Base-by-base conservation (phyloP, 1,139 yeast genomes). In the Suhomyces choctaworum region DNA sequence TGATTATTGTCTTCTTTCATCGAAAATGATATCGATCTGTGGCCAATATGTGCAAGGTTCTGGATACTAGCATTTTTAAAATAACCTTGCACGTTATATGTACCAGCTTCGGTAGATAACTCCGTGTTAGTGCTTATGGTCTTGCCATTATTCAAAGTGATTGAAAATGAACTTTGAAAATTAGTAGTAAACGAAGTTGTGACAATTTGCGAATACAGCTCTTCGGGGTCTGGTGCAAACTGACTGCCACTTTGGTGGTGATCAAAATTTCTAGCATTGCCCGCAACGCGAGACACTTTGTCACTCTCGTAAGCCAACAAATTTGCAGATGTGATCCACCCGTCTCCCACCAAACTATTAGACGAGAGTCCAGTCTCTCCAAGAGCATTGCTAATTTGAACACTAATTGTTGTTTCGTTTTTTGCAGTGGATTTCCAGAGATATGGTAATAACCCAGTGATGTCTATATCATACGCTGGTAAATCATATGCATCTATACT, bases 401-500 rank as follows among this genome's bases (percentile, higher is more conserved):
- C 60, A 34, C 64, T 66, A 27, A 80, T 48, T 10, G 39, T 39
- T 13, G 53, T 52, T 5, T 61, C 52, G 5, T 52, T 51, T 8
- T 47, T 39, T 6, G 24, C 10, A 2, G 47, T 47, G n/a, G 42
- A 46, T 24, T 60, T 58, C 86, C 88, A 81, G 23, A 85, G 58
- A 25, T 61, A 52, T 3, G 94, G 92, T 40, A 86, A 60, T 42
- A 79, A 69, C 0, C 85, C 78, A 5, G 89, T 76, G 34, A 87
- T 51, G 46, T 86, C 95, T 31, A 86, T 53, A 39, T 76, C 80
- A 46, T 82, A 67, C 3, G 82, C 67, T 13, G 78, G 80, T 20
- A 87, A 65, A 56, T 87, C 94, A 59, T 80, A 86, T 1, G 95
- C 83, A 42, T 78, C 73, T 17, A 73, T 70, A 3, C 86, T 79